Evolutionary conservation across 2,329 filamentous ascomycete genomes (phyloP), one percentile per base, ranked within the genome.

Genomic region (Penicillium sp.): DNA sequence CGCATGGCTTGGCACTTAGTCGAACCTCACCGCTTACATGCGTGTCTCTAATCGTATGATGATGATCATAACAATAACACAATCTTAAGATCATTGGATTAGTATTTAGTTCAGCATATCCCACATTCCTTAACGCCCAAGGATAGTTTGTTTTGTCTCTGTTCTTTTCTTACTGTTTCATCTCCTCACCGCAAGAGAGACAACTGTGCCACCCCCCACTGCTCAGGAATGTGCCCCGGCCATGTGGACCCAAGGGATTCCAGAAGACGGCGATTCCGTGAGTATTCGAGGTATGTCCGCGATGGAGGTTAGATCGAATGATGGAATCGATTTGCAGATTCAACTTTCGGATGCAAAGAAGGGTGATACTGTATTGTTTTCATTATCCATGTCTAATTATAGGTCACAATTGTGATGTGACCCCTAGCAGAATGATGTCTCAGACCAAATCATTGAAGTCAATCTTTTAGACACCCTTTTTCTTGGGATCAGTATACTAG

Each of bases 101-200:
- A 45, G 10, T 45, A 52, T 52, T 51, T 55, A 55, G 32, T 45
- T 43, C 32, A 16, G 1, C 7, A 20, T 13, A 39, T 55, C 47
- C 53, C 39, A 52, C 53, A 55, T 55, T 55, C 53, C 47, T 45
- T 20, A 39, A 24, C 10, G 4, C 11, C 32, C 47, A 32, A 54
- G 43, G 37, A 55, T 44, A 10, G 4, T 32, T 50, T 55, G 37
- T 44, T 50, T 38, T 47, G 50, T 53, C 34, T 38, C 20, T 47
- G 20, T 20, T 43, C 43, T 50, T 26, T 38, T 34, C 18, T 48
- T 18, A 34, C 18, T 50, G 53, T 55, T 45, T 55, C 53, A 55
- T 26, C 53, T 55, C 53, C 53, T 55, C 53, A 55, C 53, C 53
- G 53, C 53, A 52, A 38, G 31, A 55, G 22, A 55, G 39, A 50